Conservation (phyloP, 257 asterid genomes). For the Plantago elongata region DNA sequence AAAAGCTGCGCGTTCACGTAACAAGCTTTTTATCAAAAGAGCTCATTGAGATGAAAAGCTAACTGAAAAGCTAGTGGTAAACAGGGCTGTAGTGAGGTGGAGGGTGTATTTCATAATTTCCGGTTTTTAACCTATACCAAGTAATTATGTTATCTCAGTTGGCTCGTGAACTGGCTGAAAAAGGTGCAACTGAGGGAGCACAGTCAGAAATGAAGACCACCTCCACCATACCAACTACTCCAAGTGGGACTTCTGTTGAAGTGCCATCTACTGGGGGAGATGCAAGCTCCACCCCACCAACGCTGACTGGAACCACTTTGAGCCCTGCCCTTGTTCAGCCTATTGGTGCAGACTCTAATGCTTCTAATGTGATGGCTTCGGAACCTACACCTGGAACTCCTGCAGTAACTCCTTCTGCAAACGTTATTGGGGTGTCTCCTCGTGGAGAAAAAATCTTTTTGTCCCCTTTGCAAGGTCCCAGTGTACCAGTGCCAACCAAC, state of each 20-base stretch:
- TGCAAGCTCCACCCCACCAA: constrained; percentile 39
- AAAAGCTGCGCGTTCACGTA: no score
- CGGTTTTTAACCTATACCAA: constrained; percentile 27
- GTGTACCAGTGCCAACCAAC: constrained; percentile 30
- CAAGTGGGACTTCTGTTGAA: constrained; percentile 40
- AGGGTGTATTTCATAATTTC: background rate
- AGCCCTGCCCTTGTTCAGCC: constrained; percentile 57
- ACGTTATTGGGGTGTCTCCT: constrained; percentile 36
- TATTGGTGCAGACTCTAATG: constrained; percentile 42
- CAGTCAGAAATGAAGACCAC: constrained; percentile 33
- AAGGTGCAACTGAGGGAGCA: constrained; percentile 48
- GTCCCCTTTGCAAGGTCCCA: constrained; percentile 43
- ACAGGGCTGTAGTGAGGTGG: no score
- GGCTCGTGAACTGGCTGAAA: constrained; percentile 93
- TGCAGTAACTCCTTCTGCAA: constrained; percentile 34
- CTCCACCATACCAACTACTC: constrained; percentile 35
- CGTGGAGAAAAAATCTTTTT: constrained; percentile 37
- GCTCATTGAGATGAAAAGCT: no score
- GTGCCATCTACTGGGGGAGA: constrained; percentile 41
- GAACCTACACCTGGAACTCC: constrained; percentile 49
- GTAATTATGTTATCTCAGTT: constrained; percentile 44
- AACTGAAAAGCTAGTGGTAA: no score
- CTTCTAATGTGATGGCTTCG: constrained; percentile 28
- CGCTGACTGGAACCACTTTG: constrained; percentile 37
- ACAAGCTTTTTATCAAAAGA: no score